These are phyloP conservation scores for Leonotis leonurus DNA, from an alignment of 257 asterid species.

Conservation along the genomic window DNA sequence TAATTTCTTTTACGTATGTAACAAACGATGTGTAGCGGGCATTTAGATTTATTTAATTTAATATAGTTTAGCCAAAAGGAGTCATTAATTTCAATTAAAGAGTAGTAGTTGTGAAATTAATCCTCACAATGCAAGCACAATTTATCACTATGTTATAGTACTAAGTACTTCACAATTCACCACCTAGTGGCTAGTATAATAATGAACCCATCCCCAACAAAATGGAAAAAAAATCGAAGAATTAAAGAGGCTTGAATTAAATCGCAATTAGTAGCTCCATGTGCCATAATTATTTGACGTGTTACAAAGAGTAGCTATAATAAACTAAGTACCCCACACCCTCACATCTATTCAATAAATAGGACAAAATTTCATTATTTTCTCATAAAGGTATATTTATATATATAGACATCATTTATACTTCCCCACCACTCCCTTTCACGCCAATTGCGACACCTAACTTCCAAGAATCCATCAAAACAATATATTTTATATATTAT, in stretches of 20 bases:
- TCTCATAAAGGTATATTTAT: constrained; percentile 17
- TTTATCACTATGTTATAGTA: no score
- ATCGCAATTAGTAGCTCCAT: constrained; percentile 23
- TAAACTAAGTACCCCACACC: constrained; percentile 1
- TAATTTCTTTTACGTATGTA: no score
- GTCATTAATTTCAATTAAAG: no score
- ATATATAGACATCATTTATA: constrained; percentile 21
- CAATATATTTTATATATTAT: no score
- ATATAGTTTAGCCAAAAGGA: no score
- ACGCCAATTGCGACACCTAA: constrained; percentile 23
- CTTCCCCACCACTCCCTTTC: constrained; percentile 21
- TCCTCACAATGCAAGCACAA: no score
- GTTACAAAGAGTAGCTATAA: constrained; percentile 1
- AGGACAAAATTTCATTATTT: constrained; percentile 24
- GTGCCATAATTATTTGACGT: constrained; percentile 28
- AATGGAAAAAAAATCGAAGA: background rate
- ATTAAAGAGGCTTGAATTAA: background rate
- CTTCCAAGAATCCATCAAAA: constrained; percentile 24
- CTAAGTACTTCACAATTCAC: no score
- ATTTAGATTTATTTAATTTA: no score
- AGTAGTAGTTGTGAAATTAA: no score
- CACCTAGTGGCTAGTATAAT: background rate
- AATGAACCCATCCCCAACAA: background rate
- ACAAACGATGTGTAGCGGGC: no score
- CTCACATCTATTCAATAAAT: background rate